Conservation (phyloP, 495 filamentous ascomycete species). For the Penicillium atrosanguineum region DNA sequence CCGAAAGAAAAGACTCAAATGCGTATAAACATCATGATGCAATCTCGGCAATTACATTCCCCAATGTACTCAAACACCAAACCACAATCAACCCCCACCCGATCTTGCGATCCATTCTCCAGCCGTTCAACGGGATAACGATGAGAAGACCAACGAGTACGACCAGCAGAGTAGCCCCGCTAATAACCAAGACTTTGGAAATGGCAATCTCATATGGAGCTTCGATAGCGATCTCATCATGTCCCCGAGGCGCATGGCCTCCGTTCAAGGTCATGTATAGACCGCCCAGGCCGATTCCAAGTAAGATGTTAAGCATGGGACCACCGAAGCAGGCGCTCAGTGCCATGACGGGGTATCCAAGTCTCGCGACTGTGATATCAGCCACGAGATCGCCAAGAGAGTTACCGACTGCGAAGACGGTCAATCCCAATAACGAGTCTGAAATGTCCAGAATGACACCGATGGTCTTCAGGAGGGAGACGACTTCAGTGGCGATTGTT, state of each 20-base stretch:
- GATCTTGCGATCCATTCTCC: slow-evolving; percentile 83
- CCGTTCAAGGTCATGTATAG: slow-evolving; percentile 71
- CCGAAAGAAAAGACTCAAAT: not conserved
- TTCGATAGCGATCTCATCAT: slow-evolving; percentile 14
- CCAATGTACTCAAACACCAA: slow-evolving; percentile 79
- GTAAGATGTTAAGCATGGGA: slow-evolving; percentile 94
- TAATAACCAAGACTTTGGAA: slow-evolving; percentile 77
- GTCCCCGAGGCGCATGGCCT: slow-evolving; percentile 13
- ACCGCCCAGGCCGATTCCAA: slow-evolving; percentile 88
- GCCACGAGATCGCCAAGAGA: slow-evolving; percentile 93
- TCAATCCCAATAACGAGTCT: slow-evolving; percentile 93
- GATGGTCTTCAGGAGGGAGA: slow-evolving; percentile 89
- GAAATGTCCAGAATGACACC: slow-evolving; percentile 91
- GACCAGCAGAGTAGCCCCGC: slow-evolving; percentile 72
- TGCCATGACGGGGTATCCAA: slow-evolving; percentile 97
- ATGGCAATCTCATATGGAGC: slow-evolving; percentile 72
- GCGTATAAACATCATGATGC: slow-evolving; percentile 13
- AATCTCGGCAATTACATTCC: slow-evolving; percentile 82
- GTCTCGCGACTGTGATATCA: slow-evolving; percentile 86
- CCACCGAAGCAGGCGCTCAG: slow-evolving; percentile 92
- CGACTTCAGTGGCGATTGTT: slow-evolving; percentile 93
- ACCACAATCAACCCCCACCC: slow-evolving; percentile 80
- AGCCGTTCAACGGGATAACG: slow-evolving; percentile 79
- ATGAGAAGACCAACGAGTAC: slow-evolving; percentile 78
- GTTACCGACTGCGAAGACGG: slow-evolving; percentile 95